These are phyloP conservation scores for Eucalyptus fibrosa DNA, from an alignment of 345 rosid species.

Conservation along the genomic window DNA sequence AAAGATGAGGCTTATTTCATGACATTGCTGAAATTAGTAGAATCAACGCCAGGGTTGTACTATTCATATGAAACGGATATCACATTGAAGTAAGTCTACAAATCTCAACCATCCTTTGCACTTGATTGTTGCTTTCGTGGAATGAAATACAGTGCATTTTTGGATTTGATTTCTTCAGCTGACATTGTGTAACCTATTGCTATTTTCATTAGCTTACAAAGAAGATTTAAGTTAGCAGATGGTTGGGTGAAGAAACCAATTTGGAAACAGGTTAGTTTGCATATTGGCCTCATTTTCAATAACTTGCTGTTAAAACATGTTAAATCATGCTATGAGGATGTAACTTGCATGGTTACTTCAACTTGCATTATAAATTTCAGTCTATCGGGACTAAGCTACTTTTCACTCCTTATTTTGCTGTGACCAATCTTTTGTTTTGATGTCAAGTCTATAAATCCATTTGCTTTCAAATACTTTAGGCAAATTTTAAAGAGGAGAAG, in stretches of 20 bases:
- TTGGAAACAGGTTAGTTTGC: slow-evolving; percentile 77
- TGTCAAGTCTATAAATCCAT: not conserved
- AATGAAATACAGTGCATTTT: not conserved
- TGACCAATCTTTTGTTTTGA: not conserved
- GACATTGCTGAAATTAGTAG: slow-evolving; percentile 65
- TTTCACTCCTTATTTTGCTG: not conserved
- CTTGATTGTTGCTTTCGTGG: not conserved
- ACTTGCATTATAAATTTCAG: not conserved
- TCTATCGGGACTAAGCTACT: not conserved
- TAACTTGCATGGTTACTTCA: not conserved
- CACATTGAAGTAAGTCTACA: slow-evolving; percentile 63
- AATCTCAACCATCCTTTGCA: not conserved
- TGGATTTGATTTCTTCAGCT: not conserved
- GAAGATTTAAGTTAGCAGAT: slow-evolving; percentile 77
- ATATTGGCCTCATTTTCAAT: not conserved
- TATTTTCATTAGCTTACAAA: slow-evolving; percentile 51
- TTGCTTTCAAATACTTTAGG: not conserved
- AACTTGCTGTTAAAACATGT: not conserved
- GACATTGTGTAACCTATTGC: not conserved
- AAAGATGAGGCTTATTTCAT: slow-evolving; percentile 67
- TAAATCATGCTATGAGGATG: not conserved
- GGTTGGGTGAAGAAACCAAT: slow-evolving; percentile 80
- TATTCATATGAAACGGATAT: slow-evolving; percentile 87
- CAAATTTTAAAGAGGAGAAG: not conserved
- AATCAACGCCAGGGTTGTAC: slow-evolving; percentile 81